Evolutionary conservation across 2,329 filamentous ascomycete species (phyloP), one percentile per base, ranked within the genome.

Genomic region (Fusarium palustre): DNA sequence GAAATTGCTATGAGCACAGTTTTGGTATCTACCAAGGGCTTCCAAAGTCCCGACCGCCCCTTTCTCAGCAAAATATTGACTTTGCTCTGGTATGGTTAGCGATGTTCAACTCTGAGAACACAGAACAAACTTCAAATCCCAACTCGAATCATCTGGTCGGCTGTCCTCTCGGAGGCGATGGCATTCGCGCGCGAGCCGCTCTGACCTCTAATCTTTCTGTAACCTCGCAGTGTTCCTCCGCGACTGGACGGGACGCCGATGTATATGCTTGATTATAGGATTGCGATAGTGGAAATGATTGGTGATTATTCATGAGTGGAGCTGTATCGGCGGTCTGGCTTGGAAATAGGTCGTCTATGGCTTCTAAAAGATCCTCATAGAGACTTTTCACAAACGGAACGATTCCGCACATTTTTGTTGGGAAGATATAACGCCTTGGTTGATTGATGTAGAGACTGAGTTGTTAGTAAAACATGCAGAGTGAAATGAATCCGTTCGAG

Each of bases 261-360:
- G 54, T 54, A 4, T 65, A 60, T 3, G 42, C 62, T 22, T 53
- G 54, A 4, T 30, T 56, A n/a, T 60, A 34, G 3, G 54, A 15
- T 4, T 65, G 62, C 6, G 31, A 20, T 31, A 59, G 4, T 8
- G 64, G 60, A 15, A 60, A 48, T 2, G 54, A 47, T 30, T 48
- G 61, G 9, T 36, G 47, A 15, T 54, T 65, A 0, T 60, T 7
- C 7, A 66, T 41, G 9, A 65, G 36, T 15, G 54, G 31, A n/a
- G 61, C 20, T 13, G 61, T 48, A 18, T 60, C 54, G n/a, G 36
- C 5, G 12, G 62, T 48, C 11, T 12, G 55, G 7, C 39, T 54
- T 5, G 62, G 62, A 7, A 66, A 65, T 4, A 65, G 62, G 13
- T 65, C 62, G 7, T 66, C 62, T 18, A 65, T 66, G 7, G 62